phyloP scores from a whole-genome alignment of 73 alveolate species.

The Tetrahymena borealis region DNA sequence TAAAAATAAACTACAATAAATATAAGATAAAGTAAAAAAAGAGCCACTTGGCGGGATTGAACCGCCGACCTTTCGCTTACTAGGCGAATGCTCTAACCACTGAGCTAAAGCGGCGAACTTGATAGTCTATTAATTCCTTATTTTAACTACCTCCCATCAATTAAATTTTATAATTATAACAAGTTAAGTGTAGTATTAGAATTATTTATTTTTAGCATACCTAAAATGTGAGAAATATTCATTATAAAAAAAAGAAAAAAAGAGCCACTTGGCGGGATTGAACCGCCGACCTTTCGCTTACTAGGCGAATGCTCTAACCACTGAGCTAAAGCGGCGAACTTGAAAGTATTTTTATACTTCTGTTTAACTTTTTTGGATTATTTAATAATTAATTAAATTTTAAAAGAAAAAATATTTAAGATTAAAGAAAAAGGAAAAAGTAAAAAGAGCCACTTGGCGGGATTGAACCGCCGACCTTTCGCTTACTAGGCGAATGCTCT shows the following conservation, averaged over 20 bases:
- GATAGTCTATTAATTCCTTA: too few species aligned
- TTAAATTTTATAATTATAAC: not conserved
- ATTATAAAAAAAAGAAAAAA: not conserved
- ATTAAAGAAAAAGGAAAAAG: too few species aligned
- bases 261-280: not conserved
- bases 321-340: not conserved
- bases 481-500: not conserved
- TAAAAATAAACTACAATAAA: too few species aligned
- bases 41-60: slow-evolving; percentile 7
- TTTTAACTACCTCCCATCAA: not conserved
- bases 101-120: slow-evolving; percentile 2
- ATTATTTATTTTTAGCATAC: too few species aligned
- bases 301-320: not conserved
- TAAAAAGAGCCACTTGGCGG: not conserved
- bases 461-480: not conserved
- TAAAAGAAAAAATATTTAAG: too few species aligned
- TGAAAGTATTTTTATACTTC: too few species aligned
- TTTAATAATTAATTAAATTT: too few species aligned
- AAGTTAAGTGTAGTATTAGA: too few species aligned
- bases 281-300: not conserved
- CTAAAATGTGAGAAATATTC: too few species aligned
- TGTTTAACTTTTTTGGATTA: too few species aligned
- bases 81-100: slow-evolving; percentile 5
- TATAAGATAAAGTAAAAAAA: too few species aligned
- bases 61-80: slow-evolving; percentile 7